Base-by-base conservation (phyloP, 1,139 yeast species). In the Pichia sp. region DNA sequence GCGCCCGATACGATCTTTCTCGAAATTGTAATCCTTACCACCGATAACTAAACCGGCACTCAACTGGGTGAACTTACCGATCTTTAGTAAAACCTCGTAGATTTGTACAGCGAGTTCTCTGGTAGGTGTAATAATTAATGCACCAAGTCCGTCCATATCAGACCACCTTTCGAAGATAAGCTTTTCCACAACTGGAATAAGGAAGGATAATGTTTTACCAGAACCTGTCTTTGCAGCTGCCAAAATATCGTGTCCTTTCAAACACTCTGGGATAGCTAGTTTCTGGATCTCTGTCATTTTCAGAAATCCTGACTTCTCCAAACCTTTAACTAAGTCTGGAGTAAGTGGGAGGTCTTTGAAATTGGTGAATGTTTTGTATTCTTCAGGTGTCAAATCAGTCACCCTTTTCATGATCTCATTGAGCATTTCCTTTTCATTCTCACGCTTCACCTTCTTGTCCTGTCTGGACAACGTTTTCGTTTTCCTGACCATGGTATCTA, bases 141-240 rank as follows among this genome's bases (percentile, higher is more conserved):
- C 98, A 6, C 96, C 97, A 34, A 93, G 65, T 1, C 98, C 98
- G 56, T 91, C 99, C 50, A 63, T 70, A 44, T 83, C 94, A 27
- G 91, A 80, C 81, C 96, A 87, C 43, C 72, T 72, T 45, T 78
- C 77, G 48, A 83, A 72, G 46, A 76, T 72, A 41, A 88, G 65
- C 33, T 71, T 67, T 54, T 87, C 96, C 16, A 87, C 60, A 5
- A 84, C 73, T 3, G 99, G 99, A 29, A 91, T 71, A 48, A 91
- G 65, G 52, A 91, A 91, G 4, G 97, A 94, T 41, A 91, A 62
- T 0, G 99, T 91, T 58, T 91, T 91, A 33, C 99, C 99, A 2
- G 96, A 86, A 3, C 99, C 98, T 0, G 99, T 91, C 51, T 79
- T 77, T 15, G 98, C 98, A 17, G 96, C 94, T 20, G 88, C 97